A percentile compares a stretch with the other conserved stretches of the same genome.
phyloP scores from a whole-genome alignment of 1,284 basidiomycete genomes.

The Papiliotrema laurentii region DNA sequence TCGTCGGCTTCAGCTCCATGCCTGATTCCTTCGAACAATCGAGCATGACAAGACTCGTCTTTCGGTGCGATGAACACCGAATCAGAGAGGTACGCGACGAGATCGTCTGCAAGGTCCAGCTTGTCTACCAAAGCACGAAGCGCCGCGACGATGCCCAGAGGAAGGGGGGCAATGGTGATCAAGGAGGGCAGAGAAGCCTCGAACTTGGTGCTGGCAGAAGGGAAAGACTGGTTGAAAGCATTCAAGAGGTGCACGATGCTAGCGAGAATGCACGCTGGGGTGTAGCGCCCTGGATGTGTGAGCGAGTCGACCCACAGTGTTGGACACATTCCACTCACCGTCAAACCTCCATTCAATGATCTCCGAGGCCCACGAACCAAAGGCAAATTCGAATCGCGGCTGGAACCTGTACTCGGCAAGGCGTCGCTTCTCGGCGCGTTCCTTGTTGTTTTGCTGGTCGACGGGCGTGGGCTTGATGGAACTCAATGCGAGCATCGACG shows the following conservation, averaged over 20 bases:
- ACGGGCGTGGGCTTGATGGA: slow-evolving; percentile 22
- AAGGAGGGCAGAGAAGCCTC: slow-evolving; percentile 20
- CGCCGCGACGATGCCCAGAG: slow-evolving; percentile 13
- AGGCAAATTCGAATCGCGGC: slow-evolving; percentile 35
- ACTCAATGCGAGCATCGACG: slow-evolving; percentile 22
- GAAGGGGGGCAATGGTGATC: slow-evolving; percentile 25
- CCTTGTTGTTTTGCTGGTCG: slow-evolving; percentile 20
- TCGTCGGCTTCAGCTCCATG: slow-evolving; percentile 6
- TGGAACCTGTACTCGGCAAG: slow-evolving; percentile 33
- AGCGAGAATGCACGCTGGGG: slow-evolving; percentile 22
- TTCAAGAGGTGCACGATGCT: slow-evolving; percentile 28
- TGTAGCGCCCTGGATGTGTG: slow-evolving; percentile 26
- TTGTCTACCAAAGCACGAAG: slow-evolving; percentile 12
- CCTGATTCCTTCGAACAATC: slow-evolving; percentile 14
- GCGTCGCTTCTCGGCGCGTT: slow-evolving; percentile 22
- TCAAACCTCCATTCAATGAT: slow-evolving; percentile 30
- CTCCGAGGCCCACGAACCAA: slow-evolving; percentile 29
- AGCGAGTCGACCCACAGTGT: background rate
- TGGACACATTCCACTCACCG: slow-evolving; percentile 17
- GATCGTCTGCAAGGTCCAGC: slow-evolving; percentile 15
- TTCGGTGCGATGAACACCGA: slow-evolving; percentile 16
- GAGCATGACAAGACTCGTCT: slow-evolving; percentile 6
- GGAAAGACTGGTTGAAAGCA: slow-evolving; percentile 26
- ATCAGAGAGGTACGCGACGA: slow-evolving; percentile 19
- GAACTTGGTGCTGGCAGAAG: slow-evolving; percentile 14